Base-by-base conservation (phyloP, 2,329 filamentous ascomycete species). In the Aureobasidium vineae region DNA sequence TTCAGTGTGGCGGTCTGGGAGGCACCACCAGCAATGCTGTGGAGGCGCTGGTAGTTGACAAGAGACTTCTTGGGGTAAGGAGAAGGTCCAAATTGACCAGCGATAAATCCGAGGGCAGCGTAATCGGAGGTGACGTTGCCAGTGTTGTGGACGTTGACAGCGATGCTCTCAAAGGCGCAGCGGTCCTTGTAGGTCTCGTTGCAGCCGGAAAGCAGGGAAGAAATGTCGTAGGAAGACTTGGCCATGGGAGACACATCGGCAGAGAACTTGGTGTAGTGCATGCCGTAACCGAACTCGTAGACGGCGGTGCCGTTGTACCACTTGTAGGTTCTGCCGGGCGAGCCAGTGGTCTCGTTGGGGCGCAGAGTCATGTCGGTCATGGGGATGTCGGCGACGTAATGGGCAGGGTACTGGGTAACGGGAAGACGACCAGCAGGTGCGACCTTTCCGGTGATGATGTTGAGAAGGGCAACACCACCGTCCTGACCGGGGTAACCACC, bases 401-500 rank as follows among this genome's bases (percentile, higher is more conserved):
- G 73, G 0, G 80, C 77, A 0, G 84, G 84, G 69, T 87, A 87
- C 71, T 85, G 80, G 1, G 85, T 87, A 1, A 83, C 75, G 0
- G 84, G 82, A 4, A 87, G 72, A 45, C 85, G 77, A 1, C 83
- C 85, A 8, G 84, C 85, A 2, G 83, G 83, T 0, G 82, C 77
- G 2, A 72, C 74, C 2, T 75, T 76, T 2, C 85, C 85, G 10
- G 79, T 82, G 38, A 88, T 70, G 64, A 87, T 77, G 66, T 86
- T 79, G 57, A 86, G 75, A 13, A 87, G 71, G 0, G 85, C 86
- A 10, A 75, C 74, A 2, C 86, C 86, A 15, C 86, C 86, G 45
- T 82, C 81, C 73, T 88, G 85, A 1, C 86, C 85, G 0, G 86
- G 85, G 66, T 85, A 87, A 0, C 85, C 84, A 0, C 78, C 83